Evolutionary conservation across 805 yeast genomes (phyloP).

Genomic region (Hanseniaspora jakobsenii): DNA sequence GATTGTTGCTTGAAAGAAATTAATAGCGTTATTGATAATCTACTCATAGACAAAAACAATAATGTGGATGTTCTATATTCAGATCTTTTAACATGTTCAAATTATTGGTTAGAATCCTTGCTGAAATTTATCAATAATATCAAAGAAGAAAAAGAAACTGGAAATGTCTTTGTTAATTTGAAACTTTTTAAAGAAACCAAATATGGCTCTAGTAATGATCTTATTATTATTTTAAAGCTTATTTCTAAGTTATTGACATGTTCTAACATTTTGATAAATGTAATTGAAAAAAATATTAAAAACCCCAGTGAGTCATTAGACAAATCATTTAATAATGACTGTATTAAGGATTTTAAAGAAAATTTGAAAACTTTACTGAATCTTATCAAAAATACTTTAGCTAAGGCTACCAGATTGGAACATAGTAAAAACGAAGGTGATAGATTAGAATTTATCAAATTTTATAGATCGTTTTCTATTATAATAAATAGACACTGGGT

Average conservation of each 20-base stretch:
- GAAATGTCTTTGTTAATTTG: background rate
- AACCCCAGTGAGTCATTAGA: too few relatives aligned
- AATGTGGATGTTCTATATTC: background rate
- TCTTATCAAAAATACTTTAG: background rate
- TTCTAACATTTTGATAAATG: background rate
- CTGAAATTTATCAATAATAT: background rate
- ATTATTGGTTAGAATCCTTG: constrained; percentile 1
- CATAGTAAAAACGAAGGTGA: background rate
- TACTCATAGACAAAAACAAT: background rate
- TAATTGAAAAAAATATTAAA: too few relatives aligned
- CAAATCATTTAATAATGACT: too few relatives aligned
- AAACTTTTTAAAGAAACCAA: background rate
- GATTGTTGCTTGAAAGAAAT: background rate
- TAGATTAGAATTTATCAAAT: background rate
- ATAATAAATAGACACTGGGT: background rate
- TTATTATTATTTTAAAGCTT: background rate
- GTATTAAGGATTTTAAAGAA: background rate
- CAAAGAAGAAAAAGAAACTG: background rate
- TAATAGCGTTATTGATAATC: background rate
- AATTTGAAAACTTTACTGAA: background rate
- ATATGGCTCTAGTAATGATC: background rate
- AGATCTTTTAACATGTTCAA: background rate
- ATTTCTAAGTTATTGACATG: background rate
- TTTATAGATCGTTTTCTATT: background rate
- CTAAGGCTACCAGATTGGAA: background rate